Evolutionary conservation across 164 flowering plant species (phyloP).

Genomic region (Vitis rotundifolia): DNA sequence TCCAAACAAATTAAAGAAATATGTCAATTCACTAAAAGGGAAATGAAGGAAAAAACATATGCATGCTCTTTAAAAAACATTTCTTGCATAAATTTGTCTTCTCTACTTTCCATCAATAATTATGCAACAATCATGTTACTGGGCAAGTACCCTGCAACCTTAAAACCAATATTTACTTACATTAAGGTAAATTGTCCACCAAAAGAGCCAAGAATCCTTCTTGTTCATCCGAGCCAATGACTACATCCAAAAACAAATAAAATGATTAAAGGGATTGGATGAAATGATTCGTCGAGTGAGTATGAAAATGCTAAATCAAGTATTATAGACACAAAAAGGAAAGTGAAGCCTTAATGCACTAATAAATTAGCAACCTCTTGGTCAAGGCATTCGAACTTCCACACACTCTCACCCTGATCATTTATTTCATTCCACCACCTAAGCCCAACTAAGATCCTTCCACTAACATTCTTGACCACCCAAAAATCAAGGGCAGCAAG

Average conservation of each 20-base stretch:
- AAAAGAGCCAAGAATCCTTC: conserved; percentile 98
- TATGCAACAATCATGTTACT: no score
- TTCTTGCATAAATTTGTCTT: no score
- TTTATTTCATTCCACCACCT: conserved; percentile 99
- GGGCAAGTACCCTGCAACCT: no score
- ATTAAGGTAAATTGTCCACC: conserved; percentile 94
- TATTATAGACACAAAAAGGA: neutral
- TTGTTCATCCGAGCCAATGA: conserved; percentile 94
- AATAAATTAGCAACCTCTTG: conserved; percentile 61
- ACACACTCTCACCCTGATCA: conserved; percentile 90
- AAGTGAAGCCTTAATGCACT: neutral
- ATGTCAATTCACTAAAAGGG: no score
- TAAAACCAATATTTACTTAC: conserved; percentile 40
- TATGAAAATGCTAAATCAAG: no score
- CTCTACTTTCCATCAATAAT: no score
- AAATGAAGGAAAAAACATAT: no score
- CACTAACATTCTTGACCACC: conserved; percentile 98
- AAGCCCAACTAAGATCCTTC: conserved; percentile 89
- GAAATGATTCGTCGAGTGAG: no score
- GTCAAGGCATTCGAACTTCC: conserved; percentile 95
- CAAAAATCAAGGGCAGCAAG: conserved; percentile 96
- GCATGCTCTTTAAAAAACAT: no score
- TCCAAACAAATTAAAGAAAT: no score
- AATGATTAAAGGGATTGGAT: conserved; percentile 11
- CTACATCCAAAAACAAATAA: conserved; percentile 32